Percentiles rank a stretch among this genome's conserved stretches.
Conservation (phyloP, 2,329 filamentous ascomycete species). For the Moelleriella libera region DNA sequence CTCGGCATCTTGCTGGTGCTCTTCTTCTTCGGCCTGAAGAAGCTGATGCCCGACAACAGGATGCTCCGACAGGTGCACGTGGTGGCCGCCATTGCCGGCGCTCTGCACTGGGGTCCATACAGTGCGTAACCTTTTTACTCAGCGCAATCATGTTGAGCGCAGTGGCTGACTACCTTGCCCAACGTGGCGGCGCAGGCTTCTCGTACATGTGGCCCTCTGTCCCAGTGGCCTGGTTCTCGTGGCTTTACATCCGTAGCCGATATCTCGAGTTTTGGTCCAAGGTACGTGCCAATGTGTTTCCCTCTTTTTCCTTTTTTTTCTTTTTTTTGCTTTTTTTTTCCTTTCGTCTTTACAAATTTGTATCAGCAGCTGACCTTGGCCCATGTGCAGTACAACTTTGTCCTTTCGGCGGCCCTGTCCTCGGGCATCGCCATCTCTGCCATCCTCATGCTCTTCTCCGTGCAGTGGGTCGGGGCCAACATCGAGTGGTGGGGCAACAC, state of each 20-base stretch:
- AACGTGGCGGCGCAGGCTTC: slow-evolving; percentile 9
- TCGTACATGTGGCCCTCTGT: slow-evolving; percentile 32
- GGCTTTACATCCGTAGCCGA: slow-evolving; percentile 30
- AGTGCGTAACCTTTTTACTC: slow-evolving; percentile 9
- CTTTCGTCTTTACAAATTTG: no score
- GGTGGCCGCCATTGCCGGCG: slow-evolving; percentile 25
- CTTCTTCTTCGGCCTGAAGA: slow-evolving; percentile 20
- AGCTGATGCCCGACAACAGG: slow-evolving; percentile 15
- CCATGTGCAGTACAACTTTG: slow-evolving; percentile 25
- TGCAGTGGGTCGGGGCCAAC: slow-evolving; percentile 9
- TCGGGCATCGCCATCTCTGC: slow-evolving; percentile 29
- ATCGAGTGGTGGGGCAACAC: slow-evolving; percentile 31
- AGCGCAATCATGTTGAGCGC: no score
- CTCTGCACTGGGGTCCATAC: slow-evolving; percentile 26
- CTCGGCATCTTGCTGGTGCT: slow-evolving; percentile 21
- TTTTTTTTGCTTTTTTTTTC: background rate
- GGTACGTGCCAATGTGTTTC: background rate
- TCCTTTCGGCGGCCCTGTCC: slow-evolving; percentile 30
- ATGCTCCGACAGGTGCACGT: slow-evolving; percentile 25
- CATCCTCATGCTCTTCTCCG: slow-evolving; percentile 32
- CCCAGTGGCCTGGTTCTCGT: slow-evolving; percentile 30
- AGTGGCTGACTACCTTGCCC: background rate
- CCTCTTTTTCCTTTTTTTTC: background rate
- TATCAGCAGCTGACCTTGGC: background rate
- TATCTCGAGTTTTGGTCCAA: slow-evolving; percentile 33